Evolutionary conservation across 805 yeast species (phyloP).

Genomic region (Ogataea nonfermentans): DNA sequence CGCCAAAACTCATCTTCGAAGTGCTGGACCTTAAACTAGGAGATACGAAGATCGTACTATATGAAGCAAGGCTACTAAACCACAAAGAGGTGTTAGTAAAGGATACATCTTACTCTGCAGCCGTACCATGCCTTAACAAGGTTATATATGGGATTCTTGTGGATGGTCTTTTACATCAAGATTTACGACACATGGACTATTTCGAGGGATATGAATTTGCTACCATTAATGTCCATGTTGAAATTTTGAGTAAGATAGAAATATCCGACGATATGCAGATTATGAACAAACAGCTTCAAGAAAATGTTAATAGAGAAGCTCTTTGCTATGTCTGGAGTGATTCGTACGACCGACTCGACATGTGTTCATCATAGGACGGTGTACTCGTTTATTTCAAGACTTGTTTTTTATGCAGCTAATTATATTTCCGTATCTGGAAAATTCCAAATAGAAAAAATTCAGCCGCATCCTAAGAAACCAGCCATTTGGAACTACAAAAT

Average conservation of each 20-base stretch:
- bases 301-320: background rate
- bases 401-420: background rate
- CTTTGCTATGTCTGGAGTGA: conserved; percentile 15
- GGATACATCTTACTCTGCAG: conserved; percentile 20
- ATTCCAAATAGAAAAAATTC: conserved; percentile 1
- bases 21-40: conserved; percentile 13
- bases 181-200: conserved; percentile 20
- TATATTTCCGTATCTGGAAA: conserved; percentile 7
- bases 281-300: background rate
- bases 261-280: background rate
- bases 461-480: conserved; percentile 18
- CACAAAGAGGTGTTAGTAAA: conserved; percentile 14
- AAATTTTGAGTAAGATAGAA: background rate
- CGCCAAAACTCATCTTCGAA: conserved; percentile 13
- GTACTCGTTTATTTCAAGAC: no score
- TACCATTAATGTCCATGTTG: conserved; percentile 7
- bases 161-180: conserved; percentile 12
- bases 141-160: conserved; percentile 13
- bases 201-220: conserved; percentile 21
- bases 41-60: conserved; percentile 6
- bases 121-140: conserved; percentile 3
- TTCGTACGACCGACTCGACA: conserved; percentile 10
- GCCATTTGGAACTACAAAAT: conserved; percentile 13
- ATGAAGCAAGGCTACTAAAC: conserved; percentile 13
- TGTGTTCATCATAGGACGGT: background rate